A percentile compares a stretch with the other conserved stretches of the same genome.
These are phyloP conservation scores for Fusarium continuum DNA, from an alignment of 2,329 filamentous ascomycete species.

Conservation along the genomic window DNA sequence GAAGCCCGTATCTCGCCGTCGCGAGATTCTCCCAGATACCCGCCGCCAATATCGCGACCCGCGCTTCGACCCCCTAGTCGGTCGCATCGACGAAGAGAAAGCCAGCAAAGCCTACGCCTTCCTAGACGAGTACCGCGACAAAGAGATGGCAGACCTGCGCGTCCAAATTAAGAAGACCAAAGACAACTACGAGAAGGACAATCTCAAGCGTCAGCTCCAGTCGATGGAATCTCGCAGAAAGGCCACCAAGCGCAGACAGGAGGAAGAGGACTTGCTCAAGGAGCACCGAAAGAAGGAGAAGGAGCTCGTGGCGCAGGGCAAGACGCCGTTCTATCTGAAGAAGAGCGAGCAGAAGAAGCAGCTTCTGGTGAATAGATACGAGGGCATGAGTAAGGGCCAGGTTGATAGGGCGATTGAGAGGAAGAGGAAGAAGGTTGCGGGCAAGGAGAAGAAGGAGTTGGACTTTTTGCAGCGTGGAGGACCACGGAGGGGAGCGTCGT, in stretches of 20 bases:
- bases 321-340: slow-evolving; percentile 94
- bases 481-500: slow-evolving; percentile 8
- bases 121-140: slow-evolving; percentile 82
- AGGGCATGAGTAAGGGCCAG: slow-evolving; percentile 84
- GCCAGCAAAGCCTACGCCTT: slow-evolving; percentile 83
- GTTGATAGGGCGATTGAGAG: slow-evolving; percentile 86
- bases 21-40: slow-evolving; percentile 70
- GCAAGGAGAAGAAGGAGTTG: slow-evolving; percentile 84
- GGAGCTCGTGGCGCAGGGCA: slow-evolving; percentile 84
- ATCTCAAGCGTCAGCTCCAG: slow-evolving; percentile 75
- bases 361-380: slow-evolving; percentile 80
- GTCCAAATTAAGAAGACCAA: slow-evolving; percentile 72
- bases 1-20: slow-evolving; percentile 81
- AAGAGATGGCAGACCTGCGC: slow-evolving; percentile 82
- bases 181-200: slow-evolving; percentile 70
- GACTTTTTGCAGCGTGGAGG: slow-evolving; percentile 49
- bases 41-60: slow-evolving; percentile 79
- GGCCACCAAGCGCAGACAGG: slow-evolving; percentile 73
- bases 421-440: slow-evolving; percentile 86
- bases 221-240: slow-evolving; percentile 83
- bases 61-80: slow-evolving; percentile 77
- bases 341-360: slow-evolving; percentile 90
- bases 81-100: slow-evolving; percentile 63
- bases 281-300: slow-evolving; percentile 86
- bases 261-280: slow-evolving; percentile 73